phyloP scores from a whole-genome alignment of 495 filamentous ascomycete genomes.

The Lophiostoma macrostomum region DNA sequence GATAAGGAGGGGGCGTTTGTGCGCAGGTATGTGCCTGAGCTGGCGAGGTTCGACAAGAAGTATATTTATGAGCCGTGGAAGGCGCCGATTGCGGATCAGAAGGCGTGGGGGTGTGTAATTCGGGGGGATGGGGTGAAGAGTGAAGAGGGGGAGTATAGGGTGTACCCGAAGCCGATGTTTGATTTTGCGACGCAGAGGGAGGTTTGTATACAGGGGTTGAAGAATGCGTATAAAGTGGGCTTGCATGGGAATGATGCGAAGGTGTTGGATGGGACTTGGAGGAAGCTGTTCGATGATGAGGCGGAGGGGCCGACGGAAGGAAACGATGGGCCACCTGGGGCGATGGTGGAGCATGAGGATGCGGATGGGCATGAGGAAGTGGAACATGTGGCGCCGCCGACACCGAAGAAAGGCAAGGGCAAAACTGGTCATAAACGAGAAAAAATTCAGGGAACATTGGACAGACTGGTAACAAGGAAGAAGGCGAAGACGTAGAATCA shows the following conservation, averaged over 20 bases:
- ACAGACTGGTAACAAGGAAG: slow-evolving; percentile 34
- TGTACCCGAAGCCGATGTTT: slow-evolving; percentile 70
- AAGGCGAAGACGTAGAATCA: slow-evolving; percentile 24
- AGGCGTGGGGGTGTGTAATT: slow-evolving; percentile 55
- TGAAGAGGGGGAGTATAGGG: slow-evolving; percentile 38
- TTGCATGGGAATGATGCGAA: slow-evolving; percentile 57
- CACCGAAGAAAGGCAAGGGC: background rate
- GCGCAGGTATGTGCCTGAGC: slow-evolving; percentile 59
- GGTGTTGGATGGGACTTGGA: slow-evolving; percentile 63
- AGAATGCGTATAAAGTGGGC: slow-evolving; percentile 60
- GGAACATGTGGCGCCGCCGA: background rate
- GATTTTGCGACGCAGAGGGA: slow-evolving; percentile 59
- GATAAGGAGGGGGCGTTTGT: slow-evolving; percentile 62
- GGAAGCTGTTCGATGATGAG: slow-evolving; percentile 50
- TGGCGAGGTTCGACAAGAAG: slow-evolving; percentile 57
- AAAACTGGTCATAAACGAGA: slow-evolving; percentile 33
- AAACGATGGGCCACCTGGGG: slow-evolving; percentile 32
- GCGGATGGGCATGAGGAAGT: background rate
- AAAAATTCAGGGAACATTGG: slow-evolving; percentile 35
- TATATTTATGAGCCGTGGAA: slow-evolving; percentile 76
- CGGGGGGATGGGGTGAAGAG: slow-evolving; percentile 47
- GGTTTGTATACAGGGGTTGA: slow-evolving; percentile 61
- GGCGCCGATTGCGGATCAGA: slow-evolving; percentile 59
- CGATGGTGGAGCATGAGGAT: slow-evolving; percentile 30
- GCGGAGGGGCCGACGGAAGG: slow-evolving; percentile 49